Evolutionary conservation across 768 basidiomycete species (phyloP).

Genomic region (Suillus occidentalis): DNA sequence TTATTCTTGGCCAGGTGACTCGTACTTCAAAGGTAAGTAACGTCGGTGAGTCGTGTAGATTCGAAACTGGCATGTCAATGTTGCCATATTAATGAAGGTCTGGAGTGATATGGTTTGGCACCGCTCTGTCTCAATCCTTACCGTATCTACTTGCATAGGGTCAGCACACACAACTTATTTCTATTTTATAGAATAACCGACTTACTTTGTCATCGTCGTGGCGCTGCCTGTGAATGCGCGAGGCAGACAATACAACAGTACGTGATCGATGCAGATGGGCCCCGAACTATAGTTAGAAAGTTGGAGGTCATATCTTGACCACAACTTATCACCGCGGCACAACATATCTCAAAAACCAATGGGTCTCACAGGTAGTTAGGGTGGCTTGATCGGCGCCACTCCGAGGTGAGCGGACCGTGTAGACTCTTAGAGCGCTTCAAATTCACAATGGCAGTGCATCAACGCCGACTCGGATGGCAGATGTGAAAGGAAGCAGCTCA

Average conservation of each 20-base stretch:
- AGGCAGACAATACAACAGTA: too few species aligned
- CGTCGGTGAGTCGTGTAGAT: background rate
- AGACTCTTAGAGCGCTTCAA: constrained; percentile 54
- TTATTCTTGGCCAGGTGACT: background rate
- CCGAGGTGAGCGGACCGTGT: constrained; percentile 60
- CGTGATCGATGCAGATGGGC: too few species aligned
- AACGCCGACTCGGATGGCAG: background rate
- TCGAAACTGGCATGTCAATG: too few species aligned
- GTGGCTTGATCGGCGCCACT: constrained; percentile 95
- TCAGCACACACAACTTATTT: too few species aligned
- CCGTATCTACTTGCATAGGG: too few species aligned
- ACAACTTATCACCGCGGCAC: constrained; percentile 78
- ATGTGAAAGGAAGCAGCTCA: constrained; percentile 26
- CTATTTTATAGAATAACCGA: constrained; percentile 5
- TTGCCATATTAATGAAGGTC: constrained; percentile 61
- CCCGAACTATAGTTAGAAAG: too few species aligned
- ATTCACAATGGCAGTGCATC: constrained; percentile 38
- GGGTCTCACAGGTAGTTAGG: constrained; percentile 76
- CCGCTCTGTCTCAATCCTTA: constrained; percentile 34
- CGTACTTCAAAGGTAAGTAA: background rate
- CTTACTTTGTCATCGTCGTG: constrained; percentile 92
- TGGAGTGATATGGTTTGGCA: constrained; percentile 83
- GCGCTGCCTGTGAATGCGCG: constrained; percentile 82
- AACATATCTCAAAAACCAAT: background rate
- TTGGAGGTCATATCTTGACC: too few species aligned